A percentile compares a stretch with the other conserved stretches of the same genome.
Evolutionary conservation across 345 rosid species (phyloP).

Genomic region (Ceriops zippeliana): DNA sequence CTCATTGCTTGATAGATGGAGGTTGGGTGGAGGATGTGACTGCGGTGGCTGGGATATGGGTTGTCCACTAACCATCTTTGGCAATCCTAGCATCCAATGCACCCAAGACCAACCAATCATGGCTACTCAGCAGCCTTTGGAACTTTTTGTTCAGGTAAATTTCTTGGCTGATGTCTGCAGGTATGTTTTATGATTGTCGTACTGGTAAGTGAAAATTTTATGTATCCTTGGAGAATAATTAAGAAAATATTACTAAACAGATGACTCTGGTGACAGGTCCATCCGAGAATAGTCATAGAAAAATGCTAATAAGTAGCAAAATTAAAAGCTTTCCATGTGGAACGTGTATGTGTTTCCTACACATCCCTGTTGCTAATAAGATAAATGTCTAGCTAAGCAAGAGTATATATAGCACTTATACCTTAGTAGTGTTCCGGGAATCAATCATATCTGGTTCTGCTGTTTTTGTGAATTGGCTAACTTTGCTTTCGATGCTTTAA

Average conservation of each 20-base stretch:
- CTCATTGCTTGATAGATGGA: constrained; percentile 81
- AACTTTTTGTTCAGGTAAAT: constrained; percentile 66
- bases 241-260: not conserved
- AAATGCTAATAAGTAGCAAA: not conserved
- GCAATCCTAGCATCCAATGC: constrained; percentile 44
- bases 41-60: constrained; percentile 99
- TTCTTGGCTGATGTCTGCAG: constrained; percentile 1
- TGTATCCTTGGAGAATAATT: too few species aligned
- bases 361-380: not conserved
- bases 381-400: not conserved
- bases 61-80: constrained; percentile 72
- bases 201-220: constrained; percentile 2
- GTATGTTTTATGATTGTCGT: not conserved
- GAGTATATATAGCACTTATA: not conserved
- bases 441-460: not conserved
- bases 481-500: not conserved
- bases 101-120: constrained; percentile 45
- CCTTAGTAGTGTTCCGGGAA: not conserved
- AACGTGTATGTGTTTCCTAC: not conserved
- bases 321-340: not conserved
- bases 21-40: constrained; percentile 90
- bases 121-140: constrained; percentile 47
- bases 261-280: not conserved
- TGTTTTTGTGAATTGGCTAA: not conserved
- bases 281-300: not conserved